Evolutionary conservation across 495 filamentous ascomycete genomes (phyloP).

Genomic region (Talaromyces trachyspermus): DNA sequence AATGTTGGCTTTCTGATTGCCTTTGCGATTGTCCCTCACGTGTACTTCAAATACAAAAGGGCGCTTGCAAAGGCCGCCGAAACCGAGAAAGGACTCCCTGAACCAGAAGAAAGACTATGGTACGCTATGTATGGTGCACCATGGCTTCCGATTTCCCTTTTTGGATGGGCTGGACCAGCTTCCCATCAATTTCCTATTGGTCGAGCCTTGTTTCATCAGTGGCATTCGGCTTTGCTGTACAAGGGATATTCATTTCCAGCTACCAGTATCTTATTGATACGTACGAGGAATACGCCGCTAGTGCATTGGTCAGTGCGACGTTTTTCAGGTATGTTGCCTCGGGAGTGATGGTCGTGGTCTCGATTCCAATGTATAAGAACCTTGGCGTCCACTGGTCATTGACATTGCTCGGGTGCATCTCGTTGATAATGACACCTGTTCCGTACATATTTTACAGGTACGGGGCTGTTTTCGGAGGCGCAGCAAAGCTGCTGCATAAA

Average conservation of each 20-base stretch:
- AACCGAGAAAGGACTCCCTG: constrained; percentile 20
- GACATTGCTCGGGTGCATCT: constrained; percentile 41
- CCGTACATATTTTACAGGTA: constrained; percentile 35
- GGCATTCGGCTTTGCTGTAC: constrained; percentile 44
- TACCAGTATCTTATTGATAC: constrained; percentile 48
- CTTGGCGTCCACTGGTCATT: constrained; percentile 45
- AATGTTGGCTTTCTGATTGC: constrained; percentile 42
- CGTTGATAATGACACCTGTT: constrained; percentile 34
- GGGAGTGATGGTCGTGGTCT: constrained; percentile 36
- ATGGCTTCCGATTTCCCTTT: constrained; percentile 46
- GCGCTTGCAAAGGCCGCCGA: neutral
- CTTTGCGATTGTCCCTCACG: constrained; percentile 35
- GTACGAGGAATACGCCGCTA: constrained; percentile 34
- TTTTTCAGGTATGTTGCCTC: constrained; percentile 40
- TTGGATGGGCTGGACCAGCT: constrained; percentile 58
- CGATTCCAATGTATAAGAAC: constrained; percentile 38
- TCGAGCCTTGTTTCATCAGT: constrained; percentile 38
- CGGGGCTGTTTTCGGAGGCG: neutral
- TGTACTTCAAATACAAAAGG: constrained; percentile 39
- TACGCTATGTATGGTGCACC: constrained; percentile 48
- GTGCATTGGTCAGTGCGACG: constrained; percentile 36
- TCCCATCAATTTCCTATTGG: constrained; percentile 42
- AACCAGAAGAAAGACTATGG: constrained; percentile 52
- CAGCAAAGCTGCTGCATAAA: neutral
- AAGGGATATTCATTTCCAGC: constrained; percentile 36